Base-by-base conservation (phyloP, 2,329 filamentous ascomycete species). In the Leptographium wingfieldii region DNA sequence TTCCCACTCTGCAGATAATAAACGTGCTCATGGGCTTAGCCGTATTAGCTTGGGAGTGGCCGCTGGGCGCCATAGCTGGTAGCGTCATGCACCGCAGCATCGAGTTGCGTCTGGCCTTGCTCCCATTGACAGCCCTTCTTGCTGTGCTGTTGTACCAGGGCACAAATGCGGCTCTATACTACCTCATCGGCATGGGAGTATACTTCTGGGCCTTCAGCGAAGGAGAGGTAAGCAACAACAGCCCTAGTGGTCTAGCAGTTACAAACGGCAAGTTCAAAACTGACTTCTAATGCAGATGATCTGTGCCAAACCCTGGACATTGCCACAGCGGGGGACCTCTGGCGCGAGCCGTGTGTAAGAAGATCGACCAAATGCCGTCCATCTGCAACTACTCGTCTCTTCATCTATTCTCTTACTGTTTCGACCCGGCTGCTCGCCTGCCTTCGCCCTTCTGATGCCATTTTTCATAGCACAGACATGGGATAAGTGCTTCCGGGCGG, bases 121-220 rank as follows among this genome's bases (percentile, higher is more conserved):
- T 96, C 60, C 94, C 94, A 3, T 75, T 97, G 63, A 84, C 84
- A 53, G 84, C 87, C 10, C 77, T 97, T 51, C 77, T 85, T 25
- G 84, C 89, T 6, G 78, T 86, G 33, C 78, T 99, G 64, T 77
- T 96, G 64, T 99, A 99, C 72, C 94, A 97, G 73, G 88, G 85
- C 61, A 96, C 92, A 33, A 95, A 99, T 70, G 80, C 92, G 3
- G 94, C 90, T 5, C 75, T 97, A 58, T 99, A 97, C 75, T 96
- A 97, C 71, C 71, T 95, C 31, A 82, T 96, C 63, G 92, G 87
- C 25, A 85, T 95, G 75, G 79, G 77, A 9, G 86, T 94, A 16
- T 99, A 97, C 73, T 96, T 97, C 68, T 96, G 92, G 92, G 94
- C 90, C 1, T 97, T 95, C 69, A 94, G 87, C 68, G 92, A 99